Base-by-base conservation (phyloP, 805 yeast species). In the Candida nemodendra region DNA sequence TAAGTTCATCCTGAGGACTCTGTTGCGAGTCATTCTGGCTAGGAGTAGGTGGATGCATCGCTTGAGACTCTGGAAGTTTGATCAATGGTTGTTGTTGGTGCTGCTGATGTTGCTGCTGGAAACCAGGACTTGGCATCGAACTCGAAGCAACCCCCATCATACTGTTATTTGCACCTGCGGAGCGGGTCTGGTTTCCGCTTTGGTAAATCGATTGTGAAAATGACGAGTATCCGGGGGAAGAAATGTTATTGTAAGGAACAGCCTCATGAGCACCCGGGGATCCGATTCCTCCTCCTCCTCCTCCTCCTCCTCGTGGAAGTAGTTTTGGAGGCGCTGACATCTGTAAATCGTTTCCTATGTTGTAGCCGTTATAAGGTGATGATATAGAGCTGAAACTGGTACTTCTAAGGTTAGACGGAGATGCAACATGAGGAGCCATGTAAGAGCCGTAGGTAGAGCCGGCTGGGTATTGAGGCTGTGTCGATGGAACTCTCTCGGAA, bases 211-310 rank as follows among this genome's bases (percentile, higher is more conserved):
- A 8, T 11, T 7, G 24, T 7, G 24, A 21, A 19, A n/a, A 30
- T 33, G 30, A 54, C 54, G 38, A 55, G 58, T 4, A 57, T 29
- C 11, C 33, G 18, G 43, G 36, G 27, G 42, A 39, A 15, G 39
- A 41, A 30, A 36, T 33, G 9, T 35, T 16, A 14, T 30, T 32
- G 14, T 38, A 36, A 15, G 34, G 12, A 1, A 31, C 38, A 17
- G 13, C 16, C 6, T 39, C 47, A 26, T 23, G 32, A 21, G 9
- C 38, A 12, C 35, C 32, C 5, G 49, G 49, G 13, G 41, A 34
- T 8, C 38, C 37, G n/a, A n/a, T n/a, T n/a, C n/a, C n/a, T n/a
- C n/a, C n/a, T n/a, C n/a, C n/a, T n/a, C n/a, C n/a, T n/a, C n/a
- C n/a, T n/a, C n/a, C n/a, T 18, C 33, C 13, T 4, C 28, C 21